Evolutionary conservation across 352 stramenopile species (phyloP).

Genomic region (Phytopythium helicoides): DNA sequence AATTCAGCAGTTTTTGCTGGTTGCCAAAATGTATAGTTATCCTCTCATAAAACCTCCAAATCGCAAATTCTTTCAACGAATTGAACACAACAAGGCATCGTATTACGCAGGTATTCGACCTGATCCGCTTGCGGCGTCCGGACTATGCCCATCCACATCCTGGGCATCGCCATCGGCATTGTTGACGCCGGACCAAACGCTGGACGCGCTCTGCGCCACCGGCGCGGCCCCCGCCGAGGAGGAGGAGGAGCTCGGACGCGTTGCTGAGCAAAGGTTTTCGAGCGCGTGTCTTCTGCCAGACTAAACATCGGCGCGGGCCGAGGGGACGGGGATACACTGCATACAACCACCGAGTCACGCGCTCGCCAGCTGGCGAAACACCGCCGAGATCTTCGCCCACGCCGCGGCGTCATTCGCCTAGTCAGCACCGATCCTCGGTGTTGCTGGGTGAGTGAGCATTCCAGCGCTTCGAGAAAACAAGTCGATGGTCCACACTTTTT

Average conservation of each 20-base stretch:
- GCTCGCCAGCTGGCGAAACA: neutral
- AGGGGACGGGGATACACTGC: conserved; percentile 3
- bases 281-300: neutral
- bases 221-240: neutral
- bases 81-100: too few species aligned
- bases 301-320: neutral
- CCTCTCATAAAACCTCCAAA: too few species aligned
- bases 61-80: too few species aligned
- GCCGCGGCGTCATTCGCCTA: neutral
- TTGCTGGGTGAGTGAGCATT: too few species aligned
- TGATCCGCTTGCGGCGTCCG: too few species aligned
- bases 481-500: too few species aligned
- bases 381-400: neutral
- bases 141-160: neutral
- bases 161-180: neutral
- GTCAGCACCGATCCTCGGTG: too few species aligned
- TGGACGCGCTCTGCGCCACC: neutral
- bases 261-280: neutral
- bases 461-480: too few species aligned
- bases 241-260: neutral
- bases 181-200: conserved; percentile 6
- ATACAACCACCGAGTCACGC: neutral
- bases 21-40: too few species aligned
- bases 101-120: too few species aligned
- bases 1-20: too few species aligned